These are phyloP conservation scores for Secale cereale DNA, from an alignment of 176 grass and related monocot genomes.

Conservation along the genomic window DNA sequence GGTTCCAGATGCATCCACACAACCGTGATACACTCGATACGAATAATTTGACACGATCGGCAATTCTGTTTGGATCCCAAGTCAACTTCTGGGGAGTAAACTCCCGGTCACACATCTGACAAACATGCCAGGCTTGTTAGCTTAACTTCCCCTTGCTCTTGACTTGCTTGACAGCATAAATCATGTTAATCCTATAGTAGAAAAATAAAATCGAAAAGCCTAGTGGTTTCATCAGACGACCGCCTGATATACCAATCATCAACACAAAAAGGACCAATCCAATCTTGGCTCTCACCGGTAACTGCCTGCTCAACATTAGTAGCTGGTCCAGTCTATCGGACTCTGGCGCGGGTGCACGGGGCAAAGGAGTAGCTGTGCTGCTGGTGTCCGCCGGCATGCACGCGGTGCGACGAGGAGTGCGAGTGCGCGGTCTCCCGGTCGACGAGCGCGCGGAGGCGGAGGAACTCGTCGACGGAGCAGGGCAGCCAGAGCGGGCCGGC, in stretches of 20 bases:
- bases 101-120: too few relatives aligned
- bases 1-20: too few relatives aligned
- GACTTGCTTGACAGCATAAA: constrained; percentile 1
- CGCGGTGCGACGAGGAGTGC: constrained; percentile 1
- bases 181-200: too few relatives aligned
- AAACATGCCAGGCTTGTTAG: too few relatives aligned
- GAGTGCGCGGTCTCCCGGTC: constrained; percentile 42
- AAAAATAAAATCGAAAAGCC: not conserved
- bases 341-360: constrained; percentile 39
- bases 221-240: not conserved
- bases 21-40: too few relatives aligned
- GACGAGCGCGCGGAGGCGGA: constrained; percentile 62
- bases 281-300: not conserved
- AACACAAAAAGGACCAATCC: not conserved
- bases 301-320: too few relatives aligned
- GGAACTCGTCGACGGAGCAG: constrained; percentile 89
- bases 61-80: too few relatives aligned
- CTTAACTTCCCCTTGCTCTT: not conserved
- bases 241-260: constrained; percentile 7
- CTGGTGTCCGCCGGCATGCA: constrained; percentile 24
- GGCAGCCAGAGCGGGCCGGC: constrained; percentile 67
- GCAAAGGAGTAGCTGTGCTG: constrained; percentile 32
- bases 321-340: too few relatives aligned
- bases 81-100: too few relatives aligned
- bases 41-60: too few relatives aligned